Base-by-base conservation (phyloP, 768 basidiomycete species). In the Podaxis sp. region DNA sequence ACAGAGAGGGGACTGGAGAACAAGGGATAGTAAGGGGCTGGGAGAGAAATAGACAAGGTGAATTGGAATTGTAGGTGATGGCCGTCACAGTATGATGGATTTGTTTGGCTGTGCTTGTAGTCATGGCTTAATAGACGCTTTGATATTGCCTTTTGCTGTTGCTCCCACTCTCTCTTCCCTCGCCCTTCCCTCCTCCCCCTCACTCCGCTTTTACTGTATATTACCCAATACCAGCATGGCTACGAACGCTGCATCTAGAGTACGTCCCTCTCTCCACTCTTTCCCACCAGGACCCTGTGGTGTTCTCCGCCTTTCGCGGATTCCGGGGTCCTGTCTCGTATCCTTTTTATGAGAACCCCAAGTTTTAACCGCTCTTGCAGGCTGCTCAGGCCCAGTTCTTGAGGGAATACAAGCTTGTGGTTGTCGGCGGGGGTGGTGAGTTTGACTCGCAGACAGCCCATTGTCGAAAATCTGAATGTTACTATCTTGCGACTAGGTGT, bases 371-470 rank as follows among this genome's bases (percentile, higher is more conserved):
- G 61, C 60, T 64, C 65, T 66, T 53, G 64, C 42, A 56, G 48
- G 66, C 58, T 65, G 49, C 64, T 57, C 69, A 93, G 89, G 90
- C 92, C 66, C 89, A 90, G 73, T 95, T 95, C 81, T 79, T 99
- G 76, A 83, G 96, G 70, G 96, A 99, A 75, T 99, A 99, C 81
- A 98, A 98, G 82, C 88, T 98, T 64, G 96, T 99, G 67, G 96
- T 99, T 66, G 96, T 98, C 65, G 96, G 96, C 54, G 96, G 96
- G 72, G 96, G 96, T 85, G 96, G 95, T 91, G 33, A 36, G 59
- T 61, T 13, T 64, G 19, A 19, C 40, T 48, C 42, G 26, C 38
- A 55, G 51, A 54, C 52, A 19, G 61, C 55, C 53, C 55, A 57
- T 39, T 17, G 8, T 2, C 33, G 64, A 38, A 57, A 30, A 9